Evolutionary conservation across 345 rosid species (phyloP), one percentile per base, ranked within the genome.

Genomic region (Ceriops zippeliana): DNA sequence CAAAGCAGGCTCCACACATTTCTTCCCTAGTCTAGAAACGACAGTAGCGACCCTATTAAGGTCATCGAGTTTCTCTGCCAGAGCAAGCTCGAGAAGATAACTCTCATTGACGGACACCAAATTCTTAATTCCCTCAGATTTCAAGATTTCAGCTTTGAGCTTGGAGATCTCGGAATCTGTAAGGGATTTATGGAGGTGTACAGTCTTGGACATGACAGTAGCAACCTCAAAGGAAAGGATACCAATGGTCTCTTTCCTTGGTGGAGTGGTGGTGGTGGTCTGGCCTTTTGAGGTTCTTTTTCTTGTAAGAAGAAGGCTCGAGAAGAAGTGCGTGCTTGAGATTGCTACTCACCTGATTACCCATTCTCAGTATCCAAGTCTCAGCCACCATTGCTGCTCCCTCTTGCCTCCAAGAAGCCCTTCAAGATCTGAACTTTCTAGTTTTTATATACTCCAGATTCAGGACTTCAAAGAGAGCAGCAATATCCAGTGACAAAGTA

Each of bases 211-310:
- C 89, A 95, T 86, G 19, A 89, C 71, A 75, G 87, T 85, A 42
- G 99, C 97, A 22, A 95, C 96, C 74, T 95, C 99, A 62, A 95
- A 95, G 34, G 96, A 95, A 70, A 95, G 83, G 68, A 95, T 95
- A 32, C 96, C 99, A 47, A 89, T 72, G 1, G 78, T 75, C 87
- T 19, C 81, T 87, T 17, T 79, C 86, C 38, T 83, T 87, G 20
- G 79, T 78, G 59, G 59, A 56, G 49, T 16, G 49, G 49, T 42
- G 49, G 49, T 42, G 49, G 49, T 42, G 49, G n/a, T 74, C 78
- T 57, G 73, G 59, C 59, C 37, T 56, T 73, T 77, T 80, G 54
- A 73, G 52, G 75, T 58, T 66, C 61, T 81, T 83, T 63, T 78
- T 73, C 56, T 72, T 80, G 65, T 67, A 74, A 65, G 79, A 38